Base-by-base conservation (phyloP, 257 asterid species). In the Asclepias syriaca region DNA sequence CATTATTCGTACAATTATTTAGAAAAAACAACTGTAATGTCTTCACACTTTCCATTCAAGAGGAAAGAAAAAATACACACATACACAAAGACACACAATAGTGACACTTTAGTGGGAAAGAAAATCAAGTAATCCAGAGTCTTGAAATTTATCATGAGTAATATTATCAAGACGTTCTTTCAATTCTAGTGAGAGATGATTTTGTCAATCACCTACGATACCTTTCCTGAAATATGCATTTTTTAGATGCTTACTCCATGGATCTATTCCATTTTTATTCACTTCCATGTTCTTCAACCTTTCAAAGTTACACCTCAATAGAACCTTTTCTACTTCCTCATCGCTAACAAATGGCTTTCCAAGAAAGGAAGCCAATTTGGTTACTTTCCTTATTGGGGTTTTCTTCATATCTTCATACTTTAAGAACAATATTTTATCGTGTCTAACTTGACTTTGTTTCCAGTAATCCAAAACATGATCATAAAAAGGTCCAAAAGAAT, bases 191-290 rank as follows among this genome's bases (percentile, higher is more conserved):
- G 80, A 60, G 70, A 84, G 60, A 72, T 65, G 66, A 37, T 75
- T 79, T 59, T 74, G 71, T 78, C 80, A 79, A 48, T 75, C 84
- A 45, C 86, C 88, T 24, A 81, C 88, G 16, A 73, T 65, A 63
- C 85, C 83, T 21, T 75, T 66, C 69, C 87, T 72, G 5, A 81
- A 83, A 65, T 49, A 83, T 0, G 50, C 2, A 63, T n/a, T 51
- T 53, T 80, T 83, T 0, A 80, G 81, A 50, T 79, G 71, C 29
- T 57, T 39, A 29, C 7, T 6, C 65, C 73, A 6, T 55, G 54
- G 29, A 12, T 51, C 66, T 12, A 63, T 49, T 4, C 78, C 88
- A 34, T 32, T 54, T 70, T 49, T 77, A 24, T 84, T 84, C 77
- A 84, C 86, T 56, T 84, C 85, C 72, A 84, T 68, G 50, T 53